phyloP scores from a whole-genome alignment of 352 stramenopile species.

The Globisporangium polare region DNA sequence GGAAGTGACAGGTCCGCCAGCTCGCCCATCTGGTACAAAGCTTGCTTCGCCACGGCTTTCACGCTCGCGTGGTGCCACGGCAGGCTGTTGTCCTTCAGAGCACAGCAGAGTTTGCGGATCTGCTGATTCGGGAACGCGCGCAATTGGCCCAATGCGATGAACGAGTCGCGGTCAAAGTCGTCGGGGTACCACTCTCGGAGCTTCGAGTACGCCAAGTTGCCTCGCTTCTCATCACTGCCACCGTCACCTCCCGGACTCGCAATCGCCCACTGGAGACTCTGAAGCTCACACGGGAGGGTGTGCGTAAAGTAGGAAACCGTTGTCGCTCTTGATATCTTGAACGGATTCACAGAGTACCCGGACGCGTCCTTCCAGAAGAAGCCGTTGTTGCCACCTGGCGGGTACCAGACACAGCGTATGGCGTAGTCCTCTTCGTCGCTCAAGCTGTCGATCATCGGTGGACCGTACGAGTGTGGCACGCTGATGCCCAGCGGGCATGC shows the following conservation, averaged over 20 bases:
- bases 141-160: conserved; percentile 33
- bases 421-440: conserved; percentile 14
- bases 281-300: conserved; percentile 17
- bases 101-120: conserved; percentile 37
- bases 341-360: conserved; percentile 33
- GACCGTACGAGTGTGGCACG: not conserved
- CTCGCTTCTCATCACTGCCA: conserved; percentile 21
- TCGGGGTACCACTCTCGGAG: conserved; percentile 13
- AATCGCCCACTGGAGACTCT: conserved; percentile 39
- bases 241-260: conserved; percentile 20
- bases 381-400: conserved; percentile 11
- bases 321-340: conserved; percentile 18
- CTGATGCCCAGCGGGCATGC: not conserved
- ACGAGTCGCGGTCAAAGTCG: conserved; percentile 23
- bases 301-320: conserved; percentile 34
- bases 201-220: conserved; percentile 46
- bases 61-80: conserved; percentile 40
- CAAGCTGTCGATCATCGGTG: conserved; percentile 22
- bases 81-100: conserved; percentile 34
- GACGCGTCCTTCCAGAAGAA: conserved; percentile 27
- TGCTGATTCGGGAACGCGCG: conserved; percentile 50
- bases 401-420: conserved; percentile 38
- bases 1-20: conserved; percentile 27
- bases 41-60: conserved; percentile 32
- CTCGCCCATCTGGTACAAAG: conserved; percentile 41